Evolutionary conservation across 1,284 basidiomycete species (phyloP), one percentile per base, ranked within the genome.

Genomic region (Apiotrichum porosum): DNA sequence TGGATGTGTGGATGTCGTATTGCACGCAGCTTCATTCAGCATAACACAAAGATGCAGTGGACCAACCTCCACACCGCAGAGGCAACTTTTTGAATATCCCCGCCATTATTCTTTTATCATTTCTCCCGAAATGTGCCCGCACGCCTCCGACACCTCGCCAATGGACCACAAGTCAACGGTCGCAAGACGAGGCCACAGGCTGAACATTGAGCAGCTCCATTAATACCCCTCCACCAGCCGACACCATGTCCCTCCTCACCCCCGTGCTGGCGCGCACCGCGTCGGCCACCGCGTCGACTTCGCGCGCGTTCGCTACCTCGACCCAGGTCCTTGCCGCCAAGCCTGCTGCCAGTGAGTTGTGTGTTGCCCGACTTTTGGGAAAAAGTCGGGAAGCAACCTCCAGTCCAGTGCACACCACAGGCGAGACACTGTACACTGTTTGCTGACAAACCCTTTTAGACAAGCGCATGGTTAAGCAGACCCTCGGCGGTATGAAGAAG

Each of bases 231-330:
- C 31, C 9, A 32, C 26, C 24, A 28, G 12, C 39, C 31, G 19
- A 18, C 17, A 43, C 45, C 35, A 55, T 55, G 49, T 43, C 45
- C 39, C 37, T 41, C 46, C 49, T 55, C 33, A 21, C 48, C 52
- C 35, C 44, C 39, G 28, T 28, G 34, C 42, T 50, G 17, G 28
- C 37, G 30, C 37, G 48, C 30, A 18, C 33, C 5, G 19, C 50
- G 3, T 26, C 44, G 42, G 19, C 41, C 32, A n/a, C 36, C 15
- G 52, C 54, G 13, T 51, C 52, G 36, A 41, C 56, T 6, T 49
- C 59, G 42, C 52, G 57, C 40, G 43, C 44, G 19, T 43, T 61
- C 36, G 22, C 49, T 24, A 52, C 56, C 32, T 56, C 59, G 12
- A 46, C 56, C 15, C 38, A 43, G 14, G 39, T 49, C 5, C 33